These are phyloP conservation scores for Artemisia tridentata DNA, from an alignment of 129 eudicot genomes.

Conservation along the genomic window DNA sequence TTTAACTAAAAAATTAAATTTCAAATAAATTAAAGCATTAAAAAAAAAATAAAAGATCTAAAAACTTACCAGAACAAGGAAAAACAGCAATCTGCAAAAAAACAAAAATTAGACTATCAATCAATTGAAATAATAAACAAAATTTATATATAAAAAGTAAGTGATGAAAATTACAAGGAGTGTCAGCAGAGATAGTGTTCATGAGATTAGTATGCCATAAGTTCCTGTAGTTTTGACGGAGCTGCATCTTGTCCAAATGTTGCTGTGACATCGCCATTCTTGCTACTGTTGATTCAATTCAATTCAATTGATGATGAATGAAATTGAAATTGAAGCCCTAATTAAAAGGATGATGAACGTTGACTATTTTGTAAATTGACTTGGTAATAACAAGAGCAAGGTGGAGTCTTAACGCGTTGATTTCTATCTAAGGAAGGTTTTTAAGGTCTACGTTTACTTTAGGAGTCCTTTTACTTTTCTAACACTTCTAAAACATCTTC, in stretches of 20 bases:
- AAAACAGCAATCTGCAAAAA: slow-evolving; percentile 77
- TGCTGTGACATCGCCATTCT: slow-evolving; percentile 48
- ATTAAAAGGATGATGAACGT: too few species aligned
- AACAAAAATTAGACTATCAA: neutral
- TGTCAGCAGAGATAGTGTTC: slow-evolving; percentile 59
- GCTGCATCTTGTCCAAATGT: slow-evolving; percentile 70
- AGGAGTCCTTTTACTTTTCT: too few species aligned
- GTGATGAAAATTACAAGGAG: slow-evolving; percentile 60
- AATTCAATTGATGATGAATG: slow-evolving; percentile 13
- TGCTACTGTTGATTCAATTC: slow-evolving; percentile 6
- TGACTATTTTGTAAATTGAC: slow-evolving; percentile 15
- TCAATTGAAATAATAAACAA: slow-evolving; percentile 1
- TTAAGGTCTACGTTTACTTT: too few species aligned
- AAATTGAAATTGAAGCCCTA: slow-evolving; percentile 9
- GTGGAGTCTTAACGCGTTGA: too few species aligned
- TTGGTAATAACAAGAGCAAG: slow-evolving; percentile 4
- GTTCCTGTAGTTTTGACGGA: slow-evolving; percentile 81
- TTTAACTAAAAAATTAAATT: neutral
- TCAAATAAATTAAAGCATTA: neutral
- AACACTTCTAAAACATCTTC: too few species aligned
- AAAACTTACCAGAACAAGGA: slow-evolving; percentile 66
- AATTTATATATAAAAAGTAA: neutral
- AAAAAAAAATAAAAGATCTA: neutral
- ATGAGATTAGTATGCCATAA: slow-evolving; percentile 93
- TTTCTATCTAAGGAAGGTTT: too few species aligned